A percentile compares a stretch with the other conserved stretches of the same genome.
Evolutionary conservation across 805 yeast genomes (phyloP).

Genomic region (Wickerhamiella slavikovae): DNA sequence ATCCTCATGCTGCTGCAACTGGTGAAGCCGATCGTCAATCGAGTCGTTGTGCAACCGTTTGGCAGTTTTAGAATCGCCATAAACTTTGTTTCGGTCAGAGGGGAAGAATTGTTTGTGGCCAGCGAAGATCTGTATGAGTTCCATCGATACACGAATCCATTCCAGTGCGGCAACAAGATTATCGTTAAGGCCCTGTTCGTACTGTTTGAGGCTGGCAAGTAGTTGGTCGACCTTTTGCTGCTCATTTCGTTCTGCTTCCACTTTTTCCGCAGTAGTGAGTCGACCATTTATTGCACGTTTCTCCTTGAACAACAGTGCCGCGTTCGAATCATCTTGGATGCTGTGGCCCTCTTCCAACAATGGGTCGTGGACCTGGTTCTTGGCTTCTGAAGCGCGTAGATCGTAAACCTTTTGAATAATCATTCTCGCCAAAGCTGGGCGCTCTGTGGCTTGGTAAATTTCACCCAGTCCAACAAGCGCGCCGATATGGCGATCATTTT

Average conservation of each 20-base stretch:
- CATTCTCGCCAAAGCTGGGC: constrained; percentile 15
- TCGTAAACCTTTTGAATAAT: constrained; percentile 14
- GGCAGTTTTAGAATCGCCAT: neutral
- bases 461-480: constrained; percentile 66
- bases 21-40: constrained; percentile 34
- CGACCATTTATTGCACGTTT: constrained; percentile 1
- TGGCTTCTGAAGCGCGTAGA: constrained; percentile 5
- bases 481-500: constrained; percentile 34
- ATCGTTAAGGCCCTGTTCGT: constrained; percentile 29
- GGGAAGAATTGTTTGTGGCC: constrained; percentile 63
- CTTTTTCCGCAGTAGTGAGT: constrained; percentile 8
- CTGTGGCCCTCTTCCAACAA: neutral
- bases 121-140: constrained; percentile 63
- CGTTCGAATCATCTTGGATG: too few relatives aligned
- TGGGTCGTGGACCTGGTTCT: neutral
- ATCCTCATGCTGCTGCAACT: constrained; percentile 20
- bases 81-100: constrained; percentile 37
- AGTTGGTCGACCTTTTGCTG: constrained; percentile 21
- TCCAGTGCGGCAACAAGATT: constrained; percentile 44
- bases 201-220: constrained; percentile 27
- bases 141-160: constrained; percentile 74
- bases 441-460: constrained; percentile 30
- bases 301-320: neutral
- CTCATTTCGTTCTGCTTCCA: constrained; percentile 32
- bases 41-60: constrained; percentile 29